phyloP scores from a whole-genome alignment of 2,329 filamentous ascomycete genomes.

The Grosmannia clavigera region DNA sequence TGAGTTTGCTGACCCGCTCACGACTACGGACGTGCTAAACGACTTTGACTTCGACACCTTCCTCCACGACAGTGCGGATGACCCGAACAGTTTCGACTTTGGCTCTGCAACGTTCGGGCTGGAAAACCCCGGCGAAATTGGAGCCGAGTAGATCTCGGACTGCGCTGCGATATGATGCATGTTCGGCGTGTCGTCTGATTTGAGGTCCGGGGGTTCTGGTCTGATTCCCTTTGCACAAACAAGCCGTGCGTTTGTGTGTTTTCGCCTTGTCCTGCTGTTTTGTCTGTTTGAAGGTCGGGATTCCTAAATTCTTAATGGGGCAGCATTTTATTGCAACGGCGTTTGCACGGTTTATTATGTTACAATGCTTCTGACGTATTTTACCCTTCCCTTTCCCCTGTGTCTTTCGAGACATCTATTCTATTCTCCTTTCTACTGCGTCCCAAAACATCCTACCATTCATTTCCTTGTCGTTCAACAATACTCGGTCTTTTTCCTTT shows the following conservation, averaged over 20 bases:
- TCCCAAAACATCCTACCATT: neutral
- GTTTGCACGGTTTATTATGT: neutral
- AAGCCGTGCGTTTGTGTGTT: neutral
- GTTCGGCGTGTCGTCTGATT: neutral
- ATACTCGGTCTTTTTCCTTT: neutral
- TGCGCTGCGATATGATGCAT: neutral
- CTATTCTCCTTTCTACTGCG: neutral
- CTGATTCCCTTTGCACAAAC: neutral
- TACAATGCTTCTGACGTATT: neutral
- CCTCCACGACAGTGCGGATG: constrained; percentile 43
- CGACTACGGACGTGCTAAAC: constrained; percentile 45
- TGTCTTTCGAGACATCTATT: neutral
- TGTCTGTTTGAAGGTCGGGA: neutral
- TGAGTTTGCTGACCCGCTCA: constrained; percentile 43
- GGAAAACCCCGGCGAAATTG: constrained; percentile 41
- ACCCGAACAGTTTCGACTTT: constrained; percentile 42
- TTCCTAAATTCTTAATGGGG: neutral
- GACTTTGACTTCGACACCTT: constrained; percentile 61
- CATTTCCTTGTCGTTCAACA: neutral
- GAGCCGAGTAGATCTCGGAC: constrained; percentile 7
- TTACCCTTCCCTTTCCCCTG: neutral
- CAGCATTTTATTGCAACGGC: neutral
- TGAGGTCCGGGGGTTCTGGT: neutral
- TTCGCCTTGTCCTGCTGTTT: neutral
- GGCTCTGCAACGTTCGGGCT: constrained; percentile 37